These are phyloP conservation scores for Ophiosphaerella herpotricha DNA, from an alignment of 2,329 filamentous ascomycete species.

Conservation along the genomic window DNA sequence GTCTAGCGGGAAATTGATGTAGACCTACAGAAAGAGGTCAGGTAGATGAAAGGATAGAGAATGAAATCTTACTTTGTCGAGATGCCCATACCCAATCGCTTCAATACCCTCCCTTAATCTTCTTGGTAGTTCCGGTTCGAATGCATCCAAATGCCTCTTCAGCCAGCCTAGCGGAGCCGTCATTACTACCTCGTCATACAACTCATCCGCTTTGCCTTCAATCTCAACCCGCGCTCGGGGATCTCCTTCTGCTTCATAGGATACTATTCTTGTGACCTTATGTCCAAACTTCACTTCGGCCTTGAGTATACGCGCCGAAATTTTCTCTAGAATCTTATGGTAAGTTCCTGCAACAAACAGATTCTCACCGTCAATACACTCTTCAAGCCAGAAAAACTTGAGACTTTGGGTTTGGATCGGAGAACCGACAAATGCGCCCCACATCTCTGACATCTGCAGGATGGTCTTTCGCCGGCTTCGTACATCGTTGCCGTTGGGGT, in stretches of 20 bases:
- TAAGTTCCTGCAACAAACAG: conserved; percentile 67
- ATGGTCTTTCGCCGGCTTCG: conserved; percentile 54
- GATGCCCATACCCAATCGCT: conserved; percentile 69
- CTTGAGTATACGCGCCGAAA: conserved; percentile 62
- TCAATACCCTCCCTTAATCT: conserved; percentile 64
- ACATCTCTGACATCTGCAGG: conserved; percentile 64
- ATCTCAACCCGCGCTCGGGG: conserved; percentile 49
- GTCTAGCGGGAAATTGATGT: conserved; percentile 69
- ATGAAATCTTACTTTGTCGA: conserved; percentile 64
- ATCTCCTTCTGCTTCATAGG: conserved; percentile 17
- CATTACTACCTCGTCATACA: conserved; percentile 71
- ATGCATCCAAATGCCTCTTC: conserved; percentile 50
- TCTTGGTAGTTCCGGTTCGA: conserved; percentile 63
- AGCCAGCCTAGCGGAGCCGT: conserved; percentile 68
- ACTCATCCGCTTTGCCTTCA: conserved; percentile 50
- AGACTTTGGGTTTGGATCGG: conserved; percentile 68
- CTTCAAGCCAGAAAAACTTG: conserved; percentile 78
- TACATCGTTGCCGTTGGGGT: conserved; percentile 38
- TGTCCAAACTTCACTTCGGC: conserved; percentile 60
- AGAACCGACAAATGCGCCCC: conserved; percentile 73
- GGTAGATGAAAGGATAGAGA: conserved; percentile 24
- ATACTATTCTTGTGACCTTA: conserved; percentile 52
- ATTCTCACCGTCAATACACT: conserved; percentile 74
- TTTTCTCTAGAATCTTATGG: conserved; percentile 60
- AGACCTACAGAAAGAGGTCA: conserved; percentile 36